Percentiles rank a stretch among this genome's conserved stretches.
Evolutionary conservation across 2,329 filamentous ascomycete species (phyloP).

Genomic region (Curvularia sp.): DNA sequence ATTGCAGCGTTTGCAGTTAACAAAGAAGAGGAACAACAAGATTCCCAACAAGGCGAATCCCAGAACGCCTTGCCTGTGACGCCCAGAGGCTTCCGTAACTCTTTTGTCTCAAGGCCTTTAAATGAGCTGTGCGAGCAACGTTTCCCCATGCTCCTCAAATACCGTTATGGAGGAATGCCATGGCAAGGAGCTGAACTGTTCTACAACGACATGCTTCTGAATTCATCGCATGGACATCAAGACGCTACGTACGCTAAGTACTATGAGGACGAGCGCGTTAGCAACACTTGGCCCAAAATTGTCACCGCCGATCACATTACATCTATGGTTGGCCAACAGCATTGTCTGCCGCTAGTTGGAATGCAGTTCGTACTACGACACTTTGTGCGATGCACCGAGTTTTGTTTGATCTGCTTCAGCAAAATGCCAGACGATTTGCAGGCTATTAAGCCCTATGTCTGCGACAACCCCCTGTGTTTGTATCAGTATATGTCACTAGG

Average conservation of each 20-base stretch:
- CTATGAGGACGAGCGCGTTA: constrained; percentile 45
- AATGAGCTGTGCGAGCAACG: constrained; percentile 71
- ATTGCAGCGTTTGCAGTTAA: constrained; percentile 59
- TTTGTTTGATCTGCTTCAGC: constrained; percentile 84
- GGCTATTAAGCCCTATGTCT: constrained; percentile 77
- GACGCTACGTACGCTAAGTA: constrained; percentile 51
- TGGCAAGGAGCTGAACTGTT: constrained; percentile 74
- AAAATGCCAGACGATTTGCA: constrained; percentile 70
- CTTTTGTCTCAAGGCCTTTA: constrained; percentile 76
- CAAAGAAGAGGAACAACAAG: constrained; percentile 39
- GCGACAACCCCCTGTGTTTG: constrained; percentile 74
- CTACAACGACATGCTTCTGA: constrained; percentile 57
- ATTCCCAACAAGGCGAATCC: constrained; percentile 27
- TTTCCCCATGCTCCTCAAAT: constrained; percentile 68
- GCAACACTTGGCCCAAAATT: constrained; percentile 52
- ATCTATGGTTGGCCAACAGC: constrained; percentile 36
- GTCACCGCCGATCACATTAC: constrained; percentile 61
- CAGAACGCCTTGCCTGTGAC: constrained; percentile 20
- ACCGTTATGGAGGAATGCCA: constrained; percentile 61
- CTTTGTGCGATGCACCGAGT: constrained; percentile 81
- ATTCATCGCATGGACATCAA: constrained; percentile 34
- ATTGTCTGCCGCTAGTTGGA: constrained; percentile 63
- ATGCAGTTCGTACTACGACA: constrained; percentile 82
- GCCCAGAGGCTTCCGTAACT: constrained; percentile 56
- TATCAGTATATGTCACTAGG: constrained; percentile 90